These are phyloP conservation scores for Mycena vitilis DNA, from an alignment of 768 basidiomycete genomes.

Conservation along the genomic window DNA sequence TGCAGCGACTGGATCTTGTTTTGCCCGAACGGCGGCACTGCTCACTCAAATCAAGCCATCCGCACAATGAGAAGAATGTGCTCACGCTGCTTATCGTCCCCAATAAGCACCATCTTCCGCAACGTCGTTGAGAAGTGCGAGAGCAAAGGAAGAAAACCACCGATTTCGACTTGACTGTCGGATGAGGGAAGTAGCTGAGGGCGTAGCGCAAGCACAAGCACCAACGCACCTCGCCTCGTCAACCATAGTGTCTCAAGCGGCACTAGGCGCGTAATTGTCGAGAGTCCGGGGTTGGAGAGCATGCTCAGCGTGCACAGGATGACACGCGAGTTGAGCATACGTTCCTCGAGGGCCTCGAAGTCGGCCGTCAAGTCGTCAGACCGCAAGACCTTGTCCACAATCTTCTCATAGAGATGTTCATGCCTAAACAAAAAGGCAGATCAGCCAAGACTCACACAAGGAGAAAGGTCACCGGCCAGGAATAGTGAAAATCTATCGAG, in stretches of 20 bases:
- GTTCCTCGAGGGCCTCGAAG: conserved; percentile 38
- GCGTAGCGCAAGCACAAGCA: too few relatives aligned
- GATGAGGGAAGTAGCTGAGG: too few relatives aligned
- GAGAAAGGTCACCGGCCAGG: conserved; percentile 62
- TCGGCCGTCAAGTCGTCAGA: conserved; percentile 49
- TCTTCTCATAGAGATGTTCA: conserved; percentile 71
- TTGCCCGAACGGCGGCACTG: conserved; percentile 67
- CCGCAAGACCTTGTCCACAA: conserved; percentile 60
- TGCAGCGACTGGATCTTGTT: conserved; percentile 55
- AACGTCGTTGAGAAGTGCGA: conserved; percentile 48
- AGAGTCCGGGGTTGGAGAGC: conserved; percentile 56
- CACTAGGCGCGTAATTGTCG: conserved; percentile 41
- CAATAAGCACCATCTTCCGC: conserved; percentile 61
- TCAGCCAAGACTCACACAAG: conserved; percentile 18
- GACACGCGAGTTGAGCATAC: conserved; percentile 56
- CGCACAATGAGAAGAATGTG: conserved; percentile 48
- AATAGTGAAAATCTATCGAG: conserved; percentile 62
- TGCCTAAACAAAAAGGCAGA: conserved; percentile 60
- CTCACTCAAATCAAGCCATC: conserved; percentile 35
- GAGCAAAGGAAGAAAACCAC: conserved; percentile 57
- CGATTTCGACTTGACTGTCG: conserved; percentile 54
- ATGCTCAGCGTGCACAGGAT: conserved; percentile 78
- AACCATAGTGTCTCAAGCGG: conserved; percentile 57
- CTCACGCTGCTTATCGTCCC: conserved; percentile 52
- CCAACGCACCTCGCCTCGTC: conserved; percentile 54